Percentiles rank a stretch among this genome's conserved stretches.
Evolutionary conservation across 2,329 filamentous ascomycete species (phyloP).

Genomic region (Lachnellula hyalina): DNA sequence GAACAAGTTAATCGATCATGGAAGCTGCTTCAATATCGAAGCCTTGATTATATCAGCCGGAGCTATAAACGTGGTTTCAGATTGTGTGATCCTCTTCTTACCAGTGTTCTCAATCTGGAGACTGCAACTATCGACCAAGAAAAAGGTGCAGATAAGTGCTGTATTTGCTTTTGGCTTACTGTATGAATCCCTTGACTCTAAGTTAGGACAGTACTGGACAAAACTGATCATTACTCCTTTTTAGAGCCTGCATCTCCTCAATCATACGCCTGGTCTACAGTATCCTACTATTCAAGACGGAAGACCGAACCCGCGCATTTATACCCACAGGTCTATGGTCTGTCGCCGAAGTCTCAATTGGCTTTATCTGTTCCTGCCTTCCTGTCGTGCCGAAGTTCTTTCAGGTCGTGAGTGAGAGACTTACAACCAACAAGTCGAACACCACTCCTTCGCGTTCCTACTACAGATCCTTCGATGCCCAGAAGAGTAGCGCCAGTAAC

Average conservation of each 20-base stretch:
- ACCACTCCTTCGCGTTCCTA: background rate
- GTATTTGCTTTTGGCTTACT: background rate
- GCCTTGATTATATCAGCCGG: conserved; percentile 2
- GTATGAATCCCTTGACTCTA: background rate
- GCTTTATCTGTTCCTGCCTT: conserved; percentile 3
- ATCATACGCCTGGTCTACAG: conserved; percentile 1
- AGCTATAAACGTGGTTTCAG: background rate
- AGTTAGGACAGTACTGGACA: background rate
- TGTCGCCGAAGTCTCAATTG: conserved; percentile 2
- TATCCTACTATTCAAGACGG: conserved; percentile 2
- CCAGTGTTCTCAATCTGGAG: background rate
- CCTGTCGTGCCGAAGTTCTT: conserved; percentile 2
- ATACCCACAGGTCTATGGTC: conserved; percentile 1
- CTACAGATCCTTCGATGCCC: background rate
- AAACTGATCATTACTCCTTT: background rate
- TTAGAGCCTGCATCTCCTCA: background rate
- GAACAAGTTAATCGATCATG: conserved; percentile 1
- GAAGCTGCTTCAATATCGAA: background rate
- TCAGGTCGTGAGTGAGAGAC: background rate
- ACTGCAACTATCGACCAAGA: background rate
- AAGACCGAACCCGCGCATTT: conserved; percentile 2
- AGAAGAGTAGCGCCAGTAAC: background rate
- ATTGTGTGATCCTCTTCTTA: conserved; percentile 1
- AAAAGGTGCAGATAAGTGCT: background rate
- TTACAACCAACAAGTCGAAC: background rate